These are phyloP conservation scores for Glycyrrhiza uralensis DNA, from an alignment of 306 rosid species.

Conservation along the genomic window DNA sequence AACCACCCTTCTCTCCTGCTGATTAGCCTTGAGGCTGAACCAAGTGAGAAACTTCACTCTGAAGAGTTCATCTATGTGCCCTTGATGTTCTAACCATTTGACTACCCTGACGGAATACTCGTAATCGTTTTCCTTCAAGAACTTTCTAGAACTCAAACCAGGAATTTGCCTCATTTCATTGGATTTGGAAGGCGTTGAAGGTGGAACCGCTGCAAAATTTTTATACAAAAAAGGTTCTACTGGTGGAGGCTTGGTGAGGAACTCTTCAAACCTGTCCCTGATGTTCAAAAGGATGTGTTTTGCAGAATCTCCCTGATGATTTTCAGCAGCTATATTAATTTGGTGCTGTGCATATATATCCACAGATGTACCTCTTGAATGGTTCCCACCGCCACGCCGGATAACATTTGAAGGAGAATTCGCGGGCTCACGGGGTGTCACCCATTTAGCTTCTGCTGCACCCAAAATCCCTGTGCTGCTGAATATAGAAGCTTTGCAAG, in stretches of 20 bases:
- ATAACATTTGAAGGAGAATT: constrained; percentile 6
- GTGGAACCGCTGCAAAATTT: constrained; percentile 44
- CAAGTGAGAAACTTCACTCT: constrained; percentile 87
- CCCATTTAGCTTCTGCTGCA: constrained; percentile 80
- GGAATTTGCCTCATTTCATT: constrained; percentile 37
- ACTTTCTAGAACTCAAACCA: constrained; percentile 41
- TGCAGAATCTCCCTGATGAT: constrained; percentile 43
- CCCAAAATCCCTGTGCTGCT: constrained; percentile 69
- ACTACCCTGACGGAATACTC: constrained; percentile 80
- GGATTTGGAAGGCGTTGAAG: constrained; percentile 63
- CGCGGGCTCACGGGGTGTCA: constrained; percentile 39
- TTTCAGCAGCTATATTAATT: constrained; percentile 28
- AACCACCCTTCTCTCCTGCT: constrained; percentile 79
- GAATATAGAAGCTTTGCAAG: constrained; percentile 82
- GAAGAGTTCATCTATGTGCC: constrained; percentile 63
- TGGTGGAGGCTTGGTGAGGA: constrained; percentile 40
- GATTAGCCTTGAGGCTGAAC: constrained; percentile 89
- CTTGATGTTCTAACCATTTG: constrained; percentile 67
- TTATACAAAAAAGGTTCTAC: constrained; percentile 27
- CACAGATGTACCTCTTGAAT: constrained; percentile 7
- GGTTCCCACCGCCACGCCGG: background rate
- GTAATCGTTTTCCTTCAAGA: constrained; percentile 53
- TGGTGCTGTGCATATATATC: constrained; percentile 29
- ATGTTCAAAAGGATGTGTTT: constrained; percentile 26
- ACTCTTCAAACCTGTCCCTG: constrained; percentile 41